These are phyloP conservation scores for Allomyces arbusculus DNA, from an alignment of 192 early-diverging fungal genomes.

Conservation along the genomic window DNA sequence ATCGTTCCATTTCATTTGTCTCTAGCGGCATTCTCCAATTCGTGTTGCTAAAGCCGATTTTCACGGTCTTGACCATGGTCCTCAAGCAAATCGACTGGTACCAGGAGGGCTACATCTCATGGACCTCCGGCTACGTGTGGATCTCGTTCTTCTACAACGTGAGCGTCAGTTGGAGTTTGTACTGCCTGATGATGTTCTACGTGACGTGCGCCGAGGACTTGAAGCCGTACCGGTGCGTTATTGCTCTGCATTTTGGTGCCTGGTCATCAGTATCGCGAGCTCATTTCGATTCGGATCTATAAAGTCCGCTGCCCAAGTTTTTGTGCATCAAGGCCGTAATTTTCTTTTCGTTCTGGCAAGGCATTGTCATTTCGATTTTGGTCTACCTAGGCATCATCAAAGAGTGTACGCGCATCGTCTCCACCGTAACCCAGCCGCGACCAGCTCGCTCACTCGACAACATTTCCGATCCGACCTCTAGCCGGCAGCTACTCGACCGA, in stretches of 20 bases:
- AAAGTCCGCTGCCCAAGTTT: conserved; percentile 87
- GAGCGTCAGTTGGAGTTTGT: conserved; percentile 64
- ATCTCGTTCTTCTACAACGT: conserved; percentile 67
- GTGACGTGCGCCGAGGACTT: conserved; percentile 55
- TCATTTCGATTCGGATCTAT: neutral
- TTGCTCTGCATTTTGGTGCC: no score
- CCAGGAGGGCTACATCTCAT: conserved; percentile 56
- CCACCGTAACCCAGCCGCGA: no score
- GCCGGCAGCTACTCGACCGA: conserved; percentile 27
- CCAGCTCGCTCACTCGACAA: no score
- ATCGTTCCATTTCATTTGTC: no score
- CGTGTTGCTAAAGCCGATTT: conserved; percentile 65
- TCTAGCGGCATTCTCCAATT: conserved; percentile 73
- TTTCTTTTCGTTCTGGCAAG: conserved; percentile 90
- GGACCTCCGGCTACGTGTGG: conserved; percentile 56
- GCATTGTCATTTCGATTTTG: conserved; percentile 60
- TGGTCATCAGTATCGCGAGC: conserved; percentile 7
- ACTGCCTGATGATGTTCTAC: conserved; percentile 75
- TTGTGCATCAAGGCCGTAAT: conserved; percentile 81
- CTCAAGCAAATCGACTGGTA: conserved; percentile 51
- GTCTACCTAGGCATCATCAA: conserved; percentile 52
- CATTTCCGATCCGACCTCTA: no score
- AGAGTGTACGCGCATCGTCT: conserved; percentile 23
- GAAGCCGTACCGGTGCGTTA: conserved; percentile 35
- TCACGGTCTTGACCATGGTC: conserved; percentile 58